Evolutionary conservation across 2,329 filamentous ascomycete species (phyloP), one percentile per base, ranked within the genome.

Genomic region (Sclerotinia glacialis): DNA sequence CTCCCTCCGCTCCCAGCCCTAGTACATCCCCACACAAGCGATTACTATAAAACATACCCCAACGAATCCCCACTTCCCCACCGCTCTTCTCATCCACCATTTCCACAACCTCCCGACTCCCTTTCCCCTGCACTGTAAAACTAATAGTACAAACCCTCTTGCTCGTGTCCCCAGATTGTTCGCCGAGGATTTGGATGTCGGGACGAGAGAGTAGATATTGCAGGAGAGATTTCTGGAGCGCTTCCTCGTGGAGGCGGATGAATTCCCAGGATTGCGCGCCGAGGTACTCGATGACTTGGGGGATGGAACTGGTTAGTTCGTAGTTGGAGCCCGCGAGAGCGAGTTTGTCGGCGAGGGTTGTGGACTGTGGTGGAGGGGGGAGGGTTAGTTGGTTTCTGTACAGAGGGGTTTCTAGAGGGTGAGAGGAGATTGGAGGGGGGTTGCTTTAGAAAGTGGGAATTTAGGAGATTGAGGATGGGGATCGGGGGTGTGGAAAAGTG

Each of bases 321-420:
- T 93, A 93, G 77, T 84, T 89, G 5, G 85, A 85, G 0, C 82
- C 89, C 0, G 89, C 88, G 1, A 91, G 82, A 1, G 85, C 88
- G 8, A 92, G 79, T 74, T 90, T 91, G 52, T 90, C 80, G 69
- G 87, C 83, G 0, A 93, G 79, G 0, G 85, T 86, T 7, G 80
- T 77, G 3, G 78, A 76, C 0, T 47, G 16, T 7, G 50, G 78
- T 75, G 0, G 0, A 40, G 37, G 5, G 12, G 5, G 11, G 5
- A 14, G 37, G 37, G 37, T 40, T 40, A 40, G 37, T 40, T 16
- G 12, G 31, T 5, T 31, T 31, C 7, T 31, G 31, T 6, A 31
- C 4, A 31, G 31, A 31, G 31, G 37, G 37, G 37, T 40, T 16
- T 5, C 37, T 40, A 2, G 34, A 40, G 14, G 37, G 37, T 14